A percentile compares a stretch with the other conserved stretches of the same genome.
phyloP scores from a whole-genome alignment of 225 moss, liverwort and hornwort genomes.

The Asterella californica region DNA sequence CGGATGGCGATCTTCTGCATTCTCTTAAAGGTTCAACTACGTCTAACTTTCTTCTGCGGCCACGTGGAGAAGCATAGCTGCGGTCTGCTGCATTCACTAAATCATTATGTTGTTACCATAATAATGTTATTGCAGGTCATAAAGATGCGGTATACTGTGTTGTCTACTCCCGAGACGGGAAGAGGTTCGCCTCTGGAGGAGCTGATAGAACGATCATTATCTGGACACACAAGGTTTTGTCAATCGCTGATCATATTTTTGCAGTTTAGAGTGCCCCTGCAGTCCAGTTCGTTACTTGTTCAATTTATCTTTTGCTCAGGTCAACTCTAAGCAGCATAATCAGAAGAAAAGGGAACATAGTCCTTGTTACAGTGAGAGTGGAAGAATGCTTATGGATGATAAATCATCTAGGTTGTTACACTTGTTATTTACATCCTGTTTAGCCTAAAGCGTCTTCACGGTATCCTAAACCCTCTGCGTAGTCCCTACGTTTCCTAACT shows the following conservation, averaged over 20 bases:
- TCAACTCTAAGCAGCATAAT: no score
- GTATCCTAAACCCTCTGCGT: no score
- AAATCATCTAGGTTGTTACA: background rate
- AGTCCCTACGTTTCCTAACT: no score
- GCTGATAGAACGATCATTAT: slow-evolving; percentile 93
- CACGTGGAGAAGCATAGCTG: background rate
- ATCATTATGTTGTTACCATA: background rate
- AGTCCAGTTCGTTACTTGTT: background rate
- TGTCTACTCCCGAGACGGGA: slow-evolving; percentile 89
- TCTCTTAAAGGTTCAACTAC: slow-evolving; percentile 71
- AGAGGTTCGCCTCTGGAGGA: slow-evolving; percentile 96
- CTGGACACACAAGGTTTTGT: slow-evolving; percentile 96
- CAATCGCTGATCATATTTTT: background rate
- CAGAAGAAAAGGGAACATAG: no score
- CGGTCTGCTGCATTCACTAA: background rate
- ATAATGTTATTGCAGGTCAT: slow-evolving; percentile 50
- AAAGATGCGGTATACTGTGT: slow-evolving; percentile 89
- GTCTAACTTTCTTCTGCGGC: background rate
- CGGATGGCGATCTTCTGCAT: slow-evolving; percentile 86
- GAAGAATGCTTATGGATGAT: background rate
- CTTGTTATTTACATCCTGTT: no score
- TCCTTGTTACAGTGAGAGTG: background rate
- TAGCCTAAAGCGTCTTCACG: no score
- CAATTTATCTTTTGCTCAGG: no score
- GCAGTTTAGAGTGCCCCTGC: background rate